Evolutionary conservation across 2,329 filamentous ascomycete species (phyloP).

Genomic region (Cladosporium sp.): DNA sequence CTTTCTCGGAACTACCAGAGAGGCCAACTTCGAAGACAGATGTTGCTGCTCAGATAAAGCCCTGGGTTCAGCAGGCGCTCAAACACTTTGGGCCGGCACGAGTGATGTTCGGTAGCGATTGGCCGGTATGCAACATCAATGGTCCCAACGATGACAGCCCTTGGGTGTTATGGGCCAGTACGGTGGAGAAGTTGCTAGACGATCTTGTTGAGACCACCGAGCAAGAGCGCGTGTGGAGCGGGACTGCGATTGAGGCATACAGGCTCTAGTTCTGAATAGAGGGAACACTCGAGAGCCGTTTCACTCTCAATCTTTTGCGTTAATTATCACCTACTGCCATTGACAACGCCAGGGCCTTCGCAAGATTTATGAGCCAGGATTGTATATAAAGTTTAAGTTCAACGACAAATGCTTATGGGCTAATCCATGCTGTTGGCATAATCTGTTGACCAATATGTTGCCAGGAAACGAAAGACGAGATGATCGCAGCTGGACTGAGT

Average conservation of each 20-base stretch:
- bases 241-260: conserved; percentile 74
- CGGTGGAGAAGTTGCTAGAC: conserved; percentile 68
- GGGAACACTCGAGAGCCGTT: background rate
- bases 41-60: conserved; percentile 64
- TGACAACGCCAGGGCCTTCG: no score
- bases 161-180: conserved; percentile 74
- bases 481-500: no score
- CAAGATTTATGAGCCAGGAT: no score
- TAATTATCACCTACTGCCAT: background rate
- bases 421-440: no score
- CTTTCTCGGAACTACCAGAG: conserved; percentile 75
- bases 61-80: conserved; percentile 73
- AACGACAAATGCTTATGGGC: no score
- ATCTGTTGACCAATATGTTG: no score
- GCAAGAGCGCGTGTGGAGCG: conserved; percentile 69
- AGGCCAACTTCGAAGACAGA: conserved; percentile 46
- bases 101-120: conserved; percentile 90
- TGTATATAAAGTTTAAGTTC: no score
- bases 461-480: no score
- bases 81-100: conserved; percentile 69
- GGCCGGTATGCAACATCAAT: conserved; percentile 83
- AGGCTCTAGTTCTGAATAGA: background rate
- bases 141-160: conserved; percentile 58
- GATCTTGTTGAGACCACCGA: conserved; percentile 54
- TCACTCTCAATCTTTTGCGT: background rate